phyloP scores from a whole-genome alignment of 352 stramenopile species.

The Phytophthora sp. region DNA sequence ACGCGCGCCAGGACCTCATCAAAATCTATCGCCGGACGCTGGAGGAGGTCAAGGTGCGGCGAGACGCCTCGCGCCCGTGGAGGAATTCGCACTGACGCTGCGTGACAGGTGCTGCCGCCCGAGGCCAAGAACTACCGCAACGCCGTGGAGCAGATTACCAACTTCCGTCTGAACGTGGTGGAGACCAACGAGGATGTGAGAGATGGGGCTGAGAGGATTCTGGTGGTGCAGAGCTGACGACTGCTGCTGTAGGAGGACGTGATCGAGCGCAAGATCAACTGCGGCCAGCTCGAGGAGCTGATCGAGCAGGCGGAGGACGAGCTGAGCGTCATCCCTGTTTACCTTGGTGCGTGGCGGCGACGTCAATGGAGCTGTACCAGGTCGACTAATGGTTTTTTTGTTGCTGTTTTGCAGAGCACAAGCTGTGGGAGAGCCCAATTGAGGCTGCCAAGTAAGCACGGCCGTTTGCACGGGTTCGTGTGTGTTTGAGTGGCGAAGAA shows the following conservation, averaged over 20 bases:
- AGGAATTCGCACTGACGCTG: slow-evolving; percentile 2
- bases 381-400: slow-evolving; percentile 2
- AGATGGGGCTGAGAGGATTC: background rate
- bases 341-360: slow-evolving; percentile 63
- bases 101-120: slow-evolving; percentile 59
- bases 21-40: slow-evolving; percentile 86
- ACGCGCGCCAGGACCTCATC: slow-evolving; percentile 85
- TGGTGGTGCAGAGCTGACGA: slow-evolving; percentile 16
- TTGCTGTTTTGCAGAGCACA: slow-evolving; percentile 61
- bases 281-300: slow-evolving; percentile 87
- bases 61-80: background rate
- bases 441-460: slow-evolving; percentile 37
- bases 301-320: slow-evolving; percentile 90
- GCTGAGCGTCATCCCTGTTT: slow-evolving; percentile 85
- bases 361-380: background rate
- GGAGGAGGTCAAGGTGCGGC: slow-evolving; percentile 73
- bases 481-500: slow-evolving; percentile 3
- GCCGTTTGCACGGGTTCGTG: background rate
- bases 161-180: slow-evolving; percentile 82
- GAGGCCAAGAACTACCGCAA: slow-evolving; percentile 77
- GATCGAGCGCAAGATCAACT: slow-evolving; percentile 89
- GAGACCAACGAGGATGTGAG: slow-evolving; percentile 76
- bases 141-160: slow-evolving; percentile 87
- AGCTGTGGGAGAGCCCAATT: slow-evolving; percentile 84
- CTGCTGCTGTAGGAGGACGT: slow-evolving; percentile 55